Evolutionary conservation across 176 grass and related monocot genomes (phyloP).

Genomic region (Themeda triandra): DNA sequence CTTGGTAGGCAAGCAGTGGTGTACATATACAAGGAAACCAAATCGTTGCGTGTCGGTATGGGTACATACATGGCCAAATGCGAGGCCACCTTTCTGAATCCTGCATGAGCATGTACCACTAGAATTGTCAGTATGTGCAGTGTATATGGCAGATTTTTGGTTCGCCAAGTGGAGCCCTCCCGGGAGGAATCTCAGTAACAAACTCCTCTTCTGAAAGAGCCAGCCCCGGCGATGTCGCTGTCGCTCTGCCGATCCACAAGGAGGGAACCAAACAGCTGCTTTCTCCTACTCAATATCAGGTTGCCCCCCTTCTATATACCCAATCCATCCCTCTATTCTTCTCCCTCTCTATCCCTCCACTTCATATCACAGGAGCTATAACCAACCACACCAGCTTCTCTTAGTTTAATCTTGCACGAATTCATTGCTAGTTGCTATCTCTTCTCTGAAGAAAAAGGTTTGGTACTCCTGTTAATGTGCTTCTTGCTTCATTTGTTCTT

Average conservation of each 20-base stretch:
- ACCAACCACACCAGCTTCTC: neutral
- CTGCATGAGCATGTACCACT: slow-evolving; percentile 39
- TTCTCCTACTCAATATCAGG: slow-evolving; percentile 39
- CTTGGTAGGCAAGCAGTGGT: neutral
- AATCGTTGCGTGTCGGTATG: slow-evolving; percentile 1
- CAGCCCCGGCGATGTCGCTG: slow-evolving; percentile 10
- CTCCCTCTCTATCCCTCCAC: neutral
- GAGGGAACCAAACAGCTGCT: slow-evolving; percentile 36
- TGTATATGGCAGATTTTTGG: slow-evolving; percentile 24
- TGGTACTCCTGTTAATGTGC: neutral
- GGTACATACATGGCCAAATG: neutral
- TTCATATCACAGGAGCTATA: slow-evolving; percentile 1
- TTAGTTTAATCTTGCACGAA: neutral
- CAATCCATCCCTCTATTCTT: neutral
- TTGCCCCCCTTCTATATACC: slow-evolving; percentile 40
- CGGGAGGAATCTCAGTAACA: slow-evolving; percentile 59
- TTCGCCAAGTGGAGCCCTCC: slow-evolving; percentile 32
- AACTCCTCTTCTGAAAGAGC: slow-evolving; percentile 1
- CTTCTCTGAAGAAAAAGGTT: slow-evolving; percentile 31
- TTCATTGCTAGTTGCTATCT: neutral
- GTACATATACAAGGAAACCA: neutral
- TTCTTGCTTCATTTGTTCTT: neutral
- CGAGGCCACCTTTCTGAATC: slow-evolving; percentile 33
- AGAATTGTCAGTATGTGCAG: slow-evolving; percentile 26
- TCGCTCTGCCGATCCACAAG: slow-evolving; percentile 34